These are phyloP conservation scores for Pilasporangium apinafurcum DNA, from an alignment of 352 stramenopile genomes.

Conservation along the genomic window DNA sequence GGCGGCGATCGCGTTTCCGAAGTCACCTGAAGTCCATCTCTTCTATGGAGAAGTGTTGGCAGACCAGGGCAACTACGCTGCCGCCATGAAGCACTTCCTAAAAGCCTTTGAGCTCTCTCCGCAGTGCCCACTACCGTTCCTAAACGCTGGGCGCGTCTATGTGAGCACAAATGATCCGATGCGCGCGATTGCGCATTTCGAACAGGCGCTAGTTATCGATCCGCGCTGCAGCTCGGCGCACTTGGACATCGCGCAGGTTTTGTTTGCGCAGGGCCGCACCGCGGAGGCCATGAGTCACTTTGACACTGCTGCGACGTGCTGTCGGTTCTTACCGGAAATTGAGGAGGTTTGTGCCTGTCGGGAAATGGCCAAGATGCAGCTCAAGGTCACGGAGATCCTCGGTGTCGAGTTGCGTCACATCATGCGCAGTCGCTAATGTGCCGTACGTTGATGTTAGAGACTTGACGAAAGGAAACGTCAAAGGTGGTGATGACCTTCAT, in stretches of 20 bases:
- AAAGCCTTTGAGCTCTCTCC: constrained; percentile 66
- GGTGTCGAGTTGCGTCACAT: constrained; percentile 82
- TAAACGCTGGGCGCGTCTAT: constrained; percentile 80
- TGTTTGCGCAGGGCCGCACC: constrained; percentile 76
- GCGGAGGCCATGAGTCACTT: constrained; percentile 72
- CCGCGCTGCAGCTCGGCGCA: constrained; percentile 73
- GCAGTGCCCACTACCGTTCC: constrained; percentile 71
- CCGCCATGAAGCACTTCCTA: constrained; percentile 76
- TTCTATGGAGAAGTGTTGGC: constrained; percentile 81
- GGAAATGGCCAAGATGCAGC: constrained; percentile 81
- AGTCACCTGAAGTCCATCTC: constrained; percentile 69
- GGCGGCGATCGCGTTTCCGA: constrained; percentile 51
- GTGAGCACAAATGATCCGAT: constrained; percentile 78
- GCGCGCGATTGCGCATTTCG: constrained; percentile 74
- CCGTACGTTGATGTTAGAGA: not conserved
- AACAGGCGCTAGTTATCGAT: constrained; percentile 74
- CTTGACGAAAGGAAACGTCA: too few species aligned
- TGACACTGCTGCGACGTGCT: constrained; percentile 57
- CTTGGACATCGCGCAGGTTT: constrained; percentile 80
- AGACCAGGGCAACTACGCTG: constrained; percentile 76
- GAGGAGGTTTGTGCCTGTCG: constrained; percentile 75
- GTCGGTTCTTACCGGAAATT: constrained; percentile 77
- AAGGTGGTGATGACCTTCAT: too few species aligned
- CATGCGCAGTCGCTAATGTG: constrained; percentile 67
- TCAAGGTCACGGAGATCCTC: constrained; percentile 78